A percentile compares a stretch with the other conserved stretches of the same genome.
These are phyloP conservation scores for Picea abies DNA, from an alignment of 83 land plant species.

Conservation along the genomic window DNA sequence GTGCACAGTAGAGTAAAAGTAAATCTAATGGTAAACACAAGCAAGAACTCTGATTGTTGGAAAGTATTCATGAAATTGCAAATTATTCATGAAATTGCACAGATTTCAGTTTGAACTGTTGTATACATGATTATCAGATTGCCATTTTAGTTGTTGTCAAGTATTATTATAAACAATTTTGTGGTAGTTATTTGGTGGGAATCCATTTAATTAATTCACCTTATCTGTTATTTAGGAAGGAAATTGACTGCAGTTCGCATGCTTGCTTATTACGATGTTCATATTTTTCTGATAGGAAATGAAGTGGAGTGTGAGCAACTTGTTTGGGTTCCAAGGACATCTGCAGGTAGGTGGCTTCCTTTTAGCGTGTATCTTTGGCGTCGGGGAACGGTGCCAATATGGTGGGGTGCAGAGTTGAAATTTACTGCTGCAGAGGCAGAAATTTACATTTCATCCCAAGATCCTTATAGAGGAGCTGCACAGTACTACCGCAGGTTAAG, in stretches of 20 bases:
- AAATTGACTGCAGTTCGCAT: neutral
- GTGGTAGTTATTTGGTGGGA: neutral
- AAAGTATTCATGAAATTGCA: neutral
- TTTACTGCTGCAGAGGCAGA: conserved; percentile 96
- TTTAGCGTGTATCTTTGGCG: conserved; percentile 94
- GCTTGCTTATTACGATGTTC: neutral
- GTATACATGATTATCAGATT: neutral
- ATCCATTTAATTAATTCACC: neutral
- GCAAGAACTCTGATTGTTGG: neutral
- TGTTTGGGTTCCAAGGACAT: conserved; percentile 69
- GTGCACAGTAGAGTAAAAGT: neutral
- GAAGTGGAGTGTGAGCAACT: conserved; percentile 99
- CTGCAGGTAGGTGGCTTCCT: conserved; percentile 55
- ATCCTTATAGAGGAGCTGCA: conserved; percentile 80
- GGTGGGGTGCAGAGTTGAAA: conserved; percentile 99
- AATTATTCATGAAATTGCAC: neutral
- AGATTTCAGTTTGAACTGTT: neutral
- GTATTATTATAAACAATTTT: neutral
- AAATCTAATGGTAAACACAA: neutral
- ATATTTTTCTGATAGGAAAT: conserved; percentile 63
- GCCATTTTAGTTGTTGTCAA: neutral
- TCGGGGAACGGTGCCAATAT: conserved; percentile 95
- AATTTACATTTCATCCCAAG: conserved; percentile 76
- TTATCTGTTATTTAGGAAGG: neutral
- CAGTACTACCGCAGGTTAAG: conserved; percentile 77